Evolutionary conservation across 176 grass and related monocot genomes (phyloP), one percentile per base, ranked within the genome.

Genomic region (Rhynchospora tenuis): DNA sequence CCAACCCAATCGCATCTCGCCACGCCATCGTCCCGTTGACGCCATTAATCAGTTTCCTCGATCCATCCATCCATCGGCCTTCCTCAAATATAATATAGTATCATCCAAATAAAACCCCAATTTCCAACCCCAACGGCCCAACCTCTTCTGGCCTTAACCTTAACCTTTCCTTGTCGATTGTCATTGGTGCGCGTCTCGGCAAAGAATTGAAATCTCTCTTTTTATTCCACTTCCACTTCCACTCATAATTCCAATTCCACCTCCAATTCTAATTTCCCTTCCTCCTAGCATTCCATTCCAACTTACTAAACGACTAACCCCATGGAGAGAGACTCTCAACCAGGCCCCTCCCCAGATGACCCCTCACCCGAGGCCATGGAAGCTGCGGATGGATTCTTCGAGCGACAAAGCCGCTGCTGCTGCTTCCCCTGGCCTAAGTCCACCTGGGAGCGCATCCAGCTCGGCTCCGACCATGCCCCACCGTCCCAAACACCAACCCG

Each of bases 401-500:
- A 84, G 2, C 57, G 84, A 5, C 71, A 83, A n/a, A n/a, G n/a
- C 64, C 71, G 93, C 16, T 90, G 89, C 86, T 93, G 85, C 71
- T 99, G 93, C 88, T 95, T 95, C 87, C 85, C 91, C 11, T 86
- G 87, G 85, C 59, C 72, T 6, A 61, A 73, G 0, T 60, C 89
- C 14, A 64, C 27, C 33, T 87, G 85, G 69, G 73, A 86, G 50
- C 70, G 56, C 50, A 73, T 88, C 73, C 17, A 79, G 57, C 72
- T 81, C 17, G 13, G 84, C 84, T 28, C 86, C 83, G 15, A 78
- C 79, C 83, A 57, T 16, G 16, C 83, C 50, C 73, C 87, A 44
- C 59, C 80, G 9, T 82, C 80, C 63, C 80, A 60, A 2, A 24
- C 57, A 42, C 61, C 60, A 16, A 52, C 59, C 43, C 76, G 88